A percentile compares a stretch with the other conserved stretches of the same genome.
These are phyloP conservation scores for Ceratocystiopsis minuta DNA, from an alignment of 2,329 filamentous ascomycete species.

Conservation along the genomic window DNA sequence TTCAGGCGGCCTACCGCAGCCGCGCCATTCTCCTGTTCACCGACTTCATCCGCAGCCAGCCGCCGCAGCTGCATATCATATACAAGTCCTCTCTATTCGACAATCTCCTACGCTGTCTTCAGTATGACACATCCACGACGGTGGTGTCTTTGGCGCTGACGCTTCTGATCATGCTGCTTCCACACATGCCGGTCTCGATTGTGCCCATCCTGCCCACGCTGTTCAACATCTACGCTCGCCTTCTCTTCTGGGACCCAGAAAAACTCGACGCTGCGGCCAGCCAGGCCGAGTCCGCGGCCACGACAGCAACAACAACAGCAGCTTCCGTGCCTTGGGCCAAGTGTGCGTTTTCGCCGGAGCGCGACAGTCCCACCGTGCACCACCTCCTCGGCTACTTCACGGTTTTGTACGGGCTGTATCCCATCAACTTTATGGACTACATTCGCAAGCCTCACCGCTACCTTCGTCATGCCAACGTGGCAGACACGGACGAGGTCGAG, in stretches of 20 bases:
- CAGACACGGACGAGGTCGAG: conserved; percentile 55
- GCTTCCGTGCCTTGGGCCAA: conserved; percentile 38
- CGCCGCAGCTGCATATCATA: conserved; percentile 61
- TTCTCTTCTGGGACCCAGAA: conserved; percentile 60
- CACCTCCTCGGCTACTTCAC: conserved; percentile 63
- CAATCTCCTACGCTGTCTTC: conserved; percentile 54
- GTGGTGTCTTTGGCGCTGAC: conserved; percentile 60
- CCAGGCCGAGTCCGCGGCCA: conserved; percentile 14
- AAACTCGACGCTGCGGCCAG: conserved; percentile 19
- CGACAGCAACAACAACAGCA: too few relatives aligned
- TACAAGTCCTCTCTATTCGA: conserved; percentile 54
- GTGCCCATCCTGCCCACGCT: conserved; percentile 51
- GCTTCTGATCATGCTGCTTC: conserved; percentile 62
- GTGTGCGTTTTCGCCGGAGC: conserved; percentile 40
- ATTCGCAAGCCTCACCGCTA: conserved; percentile 68
- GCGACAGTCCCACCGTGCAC: conserved; percentile 42
- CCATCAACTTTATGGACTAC: conserved; percentile 74
- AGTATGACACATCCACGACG: conserved; percentile 60
- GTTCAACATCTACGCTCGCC: conserved; percentile 64
- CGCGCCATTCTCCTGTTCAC: conserved; percentile 49
- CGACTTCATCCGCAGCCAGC: conserved; percentile 55
- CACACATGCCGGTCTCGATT: conserved; percentile 59
- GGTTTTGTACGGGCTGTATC: conserved; percentile 66
- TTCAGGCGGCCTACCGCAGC: conserved; percentile 44
- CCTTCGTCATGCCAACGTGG: conserved; percentile 52